Conservation (phyloP, 192 early-diverging fungal species). For the Coemansia sp. region DNA sequence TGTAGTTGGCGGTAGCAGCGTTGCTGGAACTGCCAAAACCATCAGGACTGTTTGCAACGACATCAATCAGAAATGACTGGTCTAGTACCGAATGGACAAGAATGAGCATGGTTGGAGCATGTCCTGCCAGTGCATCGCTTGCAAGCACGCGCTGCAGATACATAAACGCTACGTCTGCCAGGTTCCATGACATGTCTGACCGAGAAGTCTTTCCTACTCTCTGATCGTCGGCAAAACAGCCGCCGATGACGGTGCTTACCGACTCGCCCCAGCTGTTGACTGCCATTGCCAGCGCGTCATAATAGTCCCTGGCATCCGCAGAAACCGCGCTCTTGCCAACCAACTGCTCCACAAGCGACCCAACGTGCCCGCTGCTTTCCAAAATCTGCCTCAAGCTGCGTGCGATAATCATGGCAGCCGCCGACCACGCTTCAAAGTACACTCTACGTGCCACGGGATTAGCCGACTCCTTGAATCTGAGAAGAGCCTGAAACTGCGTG, state of each 20-base stretch:
- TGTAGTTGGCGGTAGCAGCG: too few relatives aligned
- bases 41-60: not conserved
- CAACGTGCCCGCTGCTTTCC: conserved; percentile 13
- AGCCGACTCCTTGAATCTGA: conserved; percentile 45
- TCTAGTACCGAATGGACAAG: conserved; percentile 26
- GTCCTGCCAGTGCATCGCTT: conserved; percentile 17
- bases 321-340: not conserved
- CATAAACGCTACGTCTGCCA: conserved; percentile 39
- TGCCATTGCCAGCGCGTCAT: conserved; percentile 27
- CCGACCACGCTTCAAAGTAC: conserved; percentile 57
- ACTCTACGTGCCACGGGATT: conserved; percentile 41
- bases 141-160: conserved; percentile 40
- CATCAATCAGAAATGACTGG: conserved; percentile 6
- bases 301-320: conserved; percentile 20
- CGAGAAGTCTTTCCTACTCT: not conserved
- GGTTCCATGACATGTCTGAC: conserved; percentile 11
- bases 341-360: conserved; percentile 6
- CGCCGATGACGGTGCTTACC: conserved; percentile 17
- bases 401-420: conserved; percentile 28
- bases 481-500: conserved; percentile 47
- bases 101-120: conserved; percentile 28
- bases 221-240: conserved; percentile 15
- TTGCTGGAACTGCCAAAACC: not conserved
- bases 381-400: conserved; percentile 16
- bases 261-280: conserved; percentile 37